Evolutionary conservation across 148 eudicot species (phyloP), one percentile per base, ranked within the genome.

Genomic region (Gaultheria prostrata): DNA sequence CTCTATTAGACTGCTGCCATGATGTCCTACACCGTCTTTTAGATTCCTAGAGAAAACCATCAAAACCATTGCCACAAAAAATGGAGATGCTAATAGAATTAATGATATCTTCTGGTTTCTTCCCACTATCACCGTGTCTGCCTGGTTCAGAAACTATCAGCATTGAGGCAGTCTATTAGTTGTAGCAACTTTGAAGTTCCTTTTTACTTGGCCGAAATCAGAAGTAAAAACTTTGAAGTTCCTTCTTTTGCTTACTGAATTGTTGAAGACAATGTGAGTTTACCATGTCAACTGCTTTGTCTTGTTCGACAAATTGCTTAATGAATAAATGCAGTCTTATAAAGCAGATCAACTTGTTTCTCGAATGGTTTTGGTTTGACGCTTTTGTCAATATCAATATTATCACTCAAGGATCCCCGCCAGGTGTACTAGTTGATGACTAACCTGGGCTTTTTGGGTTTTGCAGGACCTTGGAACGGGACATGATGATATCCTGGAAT

Each of bases 391-490:
- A 10, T 10, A 56, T 76, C 53, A n/a, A 21, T 21, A 0, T 76
- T 26, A 26, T 48, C 79, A 76, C 48, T 24, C 21, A 21, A 46
- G 26, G 46, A 30, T 32, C 33, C 43, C 67, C 4, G 0, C 48
- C n/a, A 3, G 9, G 21, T 76, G 79, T 49, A 35, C 49, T 79
- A 45, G 30, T 33, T 33, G n/a, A 57, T 57, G 8, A 26, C 81
- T 79, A 56, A 79, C 24, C 21, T 11, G 4, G 43, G 81, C 49
- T 33, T 79, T 79, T 21, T 1, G 45, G 12, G 65, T 32, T 56
- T 35, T 79, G 71, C 81, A 79, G 81, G 81, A 74, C 32, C 78
- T 75, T 75, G 78, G 77, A 74, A 10, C 51, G 0, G 48, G 51
- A n/a, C 28, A 21, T 51, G 43, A 10, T 18, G 17, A 48, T 50